Conservation (phyloP, 176 grass and related monocot species). For the Microstegium vimineum region DNA sequence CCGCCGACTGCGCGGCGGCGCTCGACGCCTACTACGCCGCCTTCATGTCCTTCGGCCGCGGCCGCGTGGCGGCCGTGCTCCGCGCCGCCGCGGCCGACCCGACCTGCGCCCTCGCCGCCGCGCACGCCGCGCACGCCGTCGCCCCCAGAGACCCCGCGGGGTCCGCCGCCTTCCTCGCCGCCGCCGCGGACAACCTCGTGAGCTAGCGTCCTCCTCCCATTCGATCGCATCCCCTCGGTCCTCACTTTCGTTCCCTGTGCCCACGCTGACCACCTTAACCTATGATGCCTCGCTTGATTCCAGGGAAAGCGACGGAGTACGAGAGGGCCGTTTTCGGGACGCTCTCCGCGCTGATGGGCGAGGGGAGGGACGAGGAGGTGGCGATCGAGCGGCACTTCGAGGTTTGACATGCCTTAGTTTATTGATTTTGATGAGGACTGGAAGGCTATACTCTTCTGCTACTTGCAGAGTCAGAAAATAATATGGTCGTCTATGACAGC, state of each 20-base stretch:
- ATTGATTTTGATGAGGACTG: background rate
- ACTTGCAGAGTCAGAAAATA: background rate
- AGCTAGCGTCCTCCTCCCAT: background rate
- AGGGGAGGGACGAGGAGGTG: constrained; percentile 33
- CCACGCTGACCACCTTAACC: background rate
- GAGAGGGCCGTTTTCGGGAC: constrained; percentile 51
- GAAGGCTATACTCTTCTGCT: background rate
- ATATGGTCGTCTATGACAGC: constrained; percentile 11
- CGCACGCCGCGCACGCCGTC: constrained; percentile 46
- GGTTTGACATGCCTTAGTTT: constrained; percentile 19
- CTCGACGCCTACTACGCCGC: constrained; percentile 60
- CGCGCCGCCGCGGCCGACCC: constrained; percentile 46
- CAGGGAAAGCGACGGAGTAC: constrained; percentile 49
- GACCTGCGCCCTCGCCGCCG: constrained; percentile 44
- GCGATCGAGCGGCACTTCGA: constrained; percentile 42
- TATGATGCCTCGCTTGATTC: background rate
- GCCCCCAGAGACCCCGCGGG: constrained; percentile 21
- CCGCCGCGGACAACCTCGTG: constrained; percentile 46
- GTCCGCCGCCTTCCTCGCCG: constrained; percentile 39
- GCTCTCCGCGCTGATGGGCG: constrained; percentile 41
- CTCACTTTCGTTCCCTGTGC: background rate
- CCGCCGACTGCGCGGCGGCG: constrained; percentile 47
- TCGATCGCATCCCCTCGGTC: background rate
- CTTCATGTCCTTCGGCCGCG: constrained; percentile 42
- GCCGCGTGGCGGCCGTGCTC: constrained; percentile 30